A percentile compares a stretch with the other conserved stretches of the same genome.
phyloP scores from a whole-genome alignment of 2,329 filamentous ascomycete species.

The Aspergillus ibericus region DNA sequence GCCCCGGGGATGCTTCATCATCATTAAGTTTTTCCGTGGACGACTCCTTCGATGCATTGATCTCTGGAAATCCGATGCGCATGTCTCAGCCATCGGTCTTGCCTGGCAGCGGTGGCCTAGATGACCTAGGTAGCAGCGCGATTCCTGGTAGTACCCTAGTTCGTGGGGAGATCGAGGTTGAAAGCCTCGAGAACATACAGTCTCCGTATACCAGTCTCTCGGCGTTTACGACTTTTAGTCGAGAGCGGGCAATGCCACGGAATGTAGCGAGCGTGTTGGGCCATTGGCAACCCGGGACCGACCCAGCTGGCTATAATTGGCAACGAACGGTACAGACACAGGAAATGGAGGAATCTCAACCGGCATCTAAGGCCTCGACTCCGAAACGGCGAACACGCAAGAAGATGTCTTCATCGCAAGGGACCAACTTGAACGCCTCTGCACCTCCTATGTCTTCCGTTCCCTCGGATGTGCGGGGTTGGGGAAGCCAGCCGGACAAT shows the following conservation, averaged over 20 bases:
- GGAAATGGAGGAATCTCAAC: slow-evolving; percentile 23
- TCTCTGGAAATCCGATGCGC: background rate
- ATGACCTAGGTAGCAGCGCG: background rate
- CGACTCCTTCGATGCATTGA: background rate
- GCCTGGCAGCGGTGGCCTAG: background rate
- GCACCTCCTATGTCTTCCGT: slow-evolving; percentile 25
- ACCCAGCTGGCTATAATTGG: slow-evolving; percentile 39
- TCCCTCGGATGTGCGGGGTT: slow-evolving; percentile 24
- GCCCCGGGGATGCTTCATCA: background rate
- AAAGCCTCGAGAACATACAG: background rate
- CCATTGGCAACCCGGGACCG: slow-evolving; percentile 36
- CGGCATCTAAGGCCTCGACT: slow-evolving; percentile 13
- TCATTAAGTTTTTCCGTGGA: background rate
- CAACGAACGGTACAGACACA: slow-evolving; percentile 23
- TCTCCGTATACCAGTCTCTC: slow-evolving; percentile 25
- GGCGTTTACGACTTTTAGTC: slow-evolving; percentile 31
- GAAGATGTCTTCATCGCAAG: slow-evolving; percentile 24
- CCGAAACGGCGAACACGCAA: slow-evolving; percentile 27
- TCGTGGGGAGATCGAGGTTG: background rate
- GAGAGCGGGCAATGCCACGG: slow-evolving; percentile 20
- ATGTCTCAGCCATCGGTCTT: background rate
- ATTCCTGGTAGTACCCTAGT: background rate
- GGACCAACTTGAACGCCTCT: slow-evolving; percentile 13
- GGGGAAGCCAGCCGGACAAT: slow-evolving; percentile 37
- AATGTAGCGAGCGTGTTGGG: slow-evolving; percentile 33